A percentile compares a stretch with the other conserved stretches of the same genome.
Evolutionary conservation across 202 grass and related monocot genomes (phyloP).

Genomic region (Miscanthus sacchariflorus): DNA sequence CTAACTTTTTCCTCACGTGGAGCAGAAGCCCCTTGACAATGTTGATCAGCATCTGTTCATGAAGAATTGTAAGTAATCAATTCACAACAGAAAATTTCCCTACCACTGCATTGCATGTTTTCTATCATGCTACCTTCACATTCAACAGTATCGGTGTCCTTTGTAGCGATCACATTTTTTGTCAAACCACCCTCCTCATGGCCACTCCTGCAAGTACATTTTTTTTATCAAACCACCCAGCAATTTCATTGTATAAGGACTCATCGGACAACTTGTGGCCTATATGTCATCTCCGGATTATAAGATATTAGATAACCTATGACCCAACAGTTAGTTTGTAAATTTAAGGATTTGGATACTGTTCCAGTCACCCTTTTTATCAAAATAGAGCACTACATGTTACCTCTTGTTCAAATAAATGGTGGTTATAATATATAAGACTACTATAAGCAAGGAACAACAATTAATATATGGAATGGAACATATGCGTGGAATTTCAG

Average conservation of each 20-base stretch:
- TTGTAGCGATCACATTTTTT: constrained; percentile 53
- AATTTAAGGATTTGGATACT: neutral
- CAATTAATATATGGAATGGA: constrained; percentile 4
- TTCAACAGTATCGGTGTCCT: constrained; percentile 79
- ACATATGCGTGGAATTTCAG: neutral
- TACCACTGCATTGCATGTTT: constrained; percentile 9
- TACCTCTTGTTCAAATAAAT: constrained; percentile 4
- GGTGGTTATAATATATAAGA: neutral
- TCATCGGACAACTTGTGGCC: neutral
- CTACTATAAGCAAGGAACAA: neutral
- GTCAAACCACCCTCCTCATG: constrained; percentile 61
- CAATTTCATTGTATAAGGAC: constrained; percentile 17
- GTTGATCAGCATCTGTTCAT: constrained; percentile 83
- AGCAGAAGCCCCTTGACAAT: constrained; percentile 77
- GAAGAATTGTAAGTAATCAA: constrained; percentile 22
- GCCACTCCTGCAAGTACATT: constrained; percentile 53
- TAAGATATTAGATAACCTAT: neutral
- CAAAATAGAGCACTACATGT: neutral
- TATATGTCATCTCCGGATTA: neutral
- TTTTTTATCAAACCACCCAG: constrained; percentile 39
- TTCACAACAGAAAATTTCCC: constrained; percentile 12
- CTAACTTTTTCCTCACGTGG: constrained; percentile 94
- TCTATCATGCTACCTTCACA: constrained; percentile 70
- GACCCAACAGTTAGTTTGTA: neutral
- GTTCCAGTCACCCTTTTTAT: no score